phyloP scores from a whole-genome alignment of 176 grass and related monocot species.

The Ensete ventricosum region DNA sequence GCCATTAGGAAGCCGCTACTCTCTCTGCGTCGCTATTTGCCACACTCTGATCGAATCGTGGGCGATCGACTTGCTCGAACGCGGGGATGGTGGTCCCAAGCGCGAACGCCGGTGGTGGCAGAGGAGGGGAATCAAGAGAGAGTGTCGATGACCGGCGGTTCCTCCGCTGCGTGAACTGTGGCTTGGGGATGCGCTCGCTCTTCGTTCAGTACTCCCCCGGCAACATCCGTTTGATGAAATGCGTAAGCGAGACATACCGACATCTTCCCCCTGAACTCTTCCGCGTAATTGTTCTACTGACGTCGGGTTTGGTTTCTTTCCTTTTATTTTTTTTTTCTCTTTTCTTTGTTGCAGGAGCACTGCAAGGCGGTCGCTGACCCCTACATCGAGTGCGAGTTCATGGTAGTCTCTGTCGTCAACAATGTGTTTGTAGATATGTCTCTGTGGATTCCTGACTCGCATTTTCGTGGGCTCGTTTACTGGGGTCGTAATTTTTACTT shows the following conservation, averaged over 20 bases:
- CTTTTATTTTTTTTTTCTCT: not conserved
- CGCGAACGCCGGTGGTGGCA: not conserved
- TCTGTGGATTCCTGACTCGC: not conserved
- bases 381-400: constrained; percentile 96
- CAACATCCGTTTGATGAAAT: constrained; percentile 99
- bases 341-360: constrained; percentile 33
- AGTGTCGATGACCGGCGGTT: constrained; percentile 18
- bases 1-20: not conserved
- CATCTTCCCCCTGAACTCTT: not conserved
- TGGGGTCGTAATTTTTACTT: not conserved
- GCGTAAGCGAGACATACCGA: constrained; percentile 28
- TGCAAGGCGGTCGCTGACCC: constrained; percentile 90
- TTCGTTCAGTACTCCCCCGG: constrained; percentile 87
- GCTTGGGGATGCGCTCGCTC: constrained; percentile 40
- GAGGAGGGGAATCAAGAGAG: not conserved
- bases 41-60: not conserved
- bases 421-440: not conserved
- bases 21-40: too few species aligned
- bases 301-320: not conserved
- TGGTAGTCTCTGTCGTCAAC: constrained; percentile 29
- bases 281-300: not conserved
- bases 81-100: not conserved
- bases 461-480: not conserved
- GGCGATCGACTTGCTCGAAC: not conserved
- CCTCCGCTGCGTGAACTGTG: constrained; percentile 70